Conservation (phyloP, 805 yeast species). For the Candida loeiensis region DNA sequence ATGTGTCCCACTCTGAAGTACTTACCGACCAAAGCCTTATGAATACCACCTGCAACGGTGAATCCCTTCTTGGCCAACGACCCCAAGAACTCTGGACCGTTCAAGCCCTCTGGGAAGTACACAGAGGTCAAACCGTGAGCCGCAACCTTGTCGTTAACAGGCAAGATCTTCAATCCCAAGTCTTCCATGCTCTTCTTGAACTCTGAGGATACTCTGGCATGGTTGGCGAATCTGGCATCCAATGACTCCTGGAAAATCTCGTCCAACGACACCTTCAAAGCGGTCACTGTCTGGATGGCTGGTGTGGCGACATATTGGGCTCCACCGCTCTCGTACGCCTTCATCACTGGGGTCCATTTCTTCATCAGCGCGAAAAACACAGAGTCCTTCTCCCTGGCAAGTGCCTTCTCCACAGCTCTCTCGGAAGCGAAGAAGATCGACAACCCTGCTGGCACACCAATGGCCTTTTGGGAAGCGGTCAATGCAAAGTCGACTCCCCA, state of each 20-base stretch:
- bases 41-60: conserved; percentile 87
- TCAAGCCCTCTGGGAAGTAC: conserved; percentile 72
- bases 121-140: conserved; percentile 87
- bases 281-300: conserved; percentile 82
- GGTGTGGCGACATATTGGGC: conserved; percentile 95
- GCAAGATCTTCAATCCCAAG: conserved; percentile 67
- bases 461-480: conserved; percentile 93
- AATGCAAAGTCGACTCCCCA: conserved; percentile 90
- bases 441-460: conserved; percentile 93
- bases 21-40: conserved; percentile 70
- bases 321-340: conserved; percentile 75
- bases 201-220: conserved; percentile 56
- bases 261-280: conserved; percentile 70
- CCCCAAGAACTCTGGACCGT: conserved; percentile 63
- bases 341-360: conserved; percentile 87
- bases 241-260: conserved; percentile 60
- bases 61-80: conserved; percentile 61
- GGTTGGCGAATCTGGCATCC: conserved; percentile 59
- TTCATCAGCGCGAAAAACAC: conserved; percentile 68
- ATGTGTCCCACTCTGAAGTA: conserved; percentile 95
- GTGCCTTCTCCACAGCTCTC: conserved; percentile 66
- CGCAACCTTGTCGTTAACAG: conserved; percentile 54
- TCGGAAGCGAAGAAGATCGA: conserved; percentile 71
- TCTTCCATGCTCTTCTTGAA: conserved; percentile 58
- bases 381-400: conserved; percentile 44